A percentile compares a stretch with the other conserved stretches of the same genome.
Conservation (phyloP, 2,329 filamentous ascomycete genomes). For the Sporothrix curviconia region DNA sequence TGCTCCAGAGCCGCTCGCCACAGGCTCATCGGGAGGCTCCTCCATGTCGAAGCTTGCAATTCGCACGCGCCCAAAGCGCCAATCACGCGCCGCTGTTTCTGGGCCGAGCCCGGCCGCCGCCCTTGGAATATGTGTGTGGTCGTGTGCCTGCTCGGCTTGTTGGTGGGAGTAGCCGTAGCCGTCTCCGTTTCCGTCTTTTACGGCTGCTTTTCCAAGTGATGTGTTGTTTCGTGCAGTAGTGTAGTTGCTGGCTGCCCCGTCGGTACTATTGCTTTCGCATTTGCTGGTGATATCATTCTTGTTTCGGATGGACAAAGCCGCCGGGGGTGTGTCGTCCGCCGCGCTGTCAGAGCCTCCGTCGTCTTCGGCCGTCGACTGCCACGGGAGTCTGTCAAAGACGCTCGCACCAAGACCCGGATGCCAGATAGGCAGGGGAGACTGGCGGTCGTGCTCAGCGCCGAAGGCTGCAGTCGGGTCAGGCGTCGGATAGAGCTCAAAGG, state of each 20-base stretch:
- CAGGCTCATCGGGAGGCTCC: constrained; percentile 4
- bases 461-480: constrained; percentile 29
- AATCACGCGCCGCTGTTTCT: constrained; percentile 55
- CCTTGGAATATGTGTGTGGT: not conserved
- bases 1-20: constrained; percentile 14
- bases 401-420: constrained; percentile 40
- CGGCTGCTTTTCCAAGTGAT: not conserved
- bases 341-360: not conserved
- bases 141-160: not conserved
- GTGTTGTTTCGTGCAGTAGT: not conserved
- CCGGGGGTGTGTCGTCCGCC: too few species aligned
- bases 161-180: not conserved
- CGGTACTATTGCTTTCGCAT: not conserved
- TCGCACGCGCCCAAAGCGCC: constrained; percentile 72
- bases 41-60: constrained; percentile 75
- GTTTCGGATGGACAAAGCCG: not conserved
- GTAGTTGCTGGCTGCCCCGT: not conserved
- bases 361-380: constrained; percentile 33
- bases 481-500: constrained; percentile 56
- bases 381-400: constrained; percentile 52
- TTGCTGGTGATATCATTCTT: constrained; percentile 2
- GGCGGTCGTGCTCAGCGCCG: not conserved
- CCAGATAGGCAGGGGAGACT: constrained; percentile 33
- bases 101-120: constrained; percentile 38
- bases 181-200: not conserved